Evolutionary conservation across 306 rosid genomes (phyloP).

Genomic region (Begonia loranthoides): DNA sequence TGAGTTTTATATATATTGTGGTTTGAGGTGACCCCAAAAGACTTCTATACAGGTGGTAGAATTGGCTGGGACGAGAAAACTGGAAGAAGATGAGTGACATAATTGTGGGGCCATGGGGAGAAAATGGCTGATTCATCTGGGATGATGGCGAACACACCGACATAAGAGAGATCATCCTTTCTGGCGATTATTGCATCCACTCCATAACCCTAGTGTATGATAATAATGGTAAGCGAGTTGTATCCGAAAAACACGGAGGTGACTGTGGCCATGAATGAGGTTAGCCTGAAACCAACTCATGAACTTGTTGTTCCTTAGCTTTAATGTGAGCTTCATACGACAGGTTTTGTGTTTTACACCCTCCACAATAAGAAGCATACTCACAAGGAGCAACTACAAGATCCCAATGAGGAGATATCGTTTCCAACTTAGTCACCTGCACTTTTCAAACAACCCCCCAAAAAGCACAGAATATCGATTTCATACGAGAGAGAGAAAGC

Average conservation of each 20-base stretch:
- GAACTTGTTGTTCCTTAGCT: constrained; percentile 83
- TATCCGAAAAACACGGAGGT: constrained; percentile 71
- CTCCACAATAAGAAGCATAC: constrained; percentile 82
- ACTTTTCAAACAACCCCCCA: background rate
- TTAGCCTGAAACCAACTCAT: constrained; percentile 16
- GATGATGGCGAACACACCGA: constrained; percentile 47
- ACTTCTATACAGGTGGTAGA: too few relatives aligned
- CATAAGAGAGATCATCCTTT: constrained; percentile 53
- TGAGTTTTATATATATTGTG: too few relatives aligned
- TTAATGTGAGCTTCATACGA: constrained; percentile 68
- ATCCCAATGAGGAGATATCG: constrained; percentile 68
- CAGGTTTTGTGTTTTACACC: constrained; percentile 81
- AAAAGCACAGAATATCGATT: too few relatives aligned
- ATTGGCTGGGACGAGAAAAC: too few relatives aligned
- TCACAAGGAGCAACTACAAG: constrained; percentile 83
- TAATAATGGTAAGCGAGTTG: constrained; percentile 42
- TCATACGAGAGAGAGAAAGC: too few relatives aligned
- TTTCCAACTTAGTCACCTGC: constrained; percentile 69
- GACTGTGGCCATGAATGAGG: constrained; percentile 69
- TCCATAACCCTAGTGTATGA: constrained; percentile 64
- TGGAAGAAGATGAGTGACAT: too few relatives aligned
- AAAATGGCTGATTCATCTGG: constrained; percentile 57
- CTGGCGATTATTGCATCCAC: constrained; percentile 60
- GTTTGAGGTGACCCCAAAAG: too few relatives aligned
- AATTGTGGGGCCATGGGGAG: too few relatives aligned